A percentile compares a stretch with the other conserved stretches of the same genome.
phyloP scores from a whole-genome alignment of 2,329 filamentous ascomycete species.

The Acephala macrosclerotiorum region DNA sequence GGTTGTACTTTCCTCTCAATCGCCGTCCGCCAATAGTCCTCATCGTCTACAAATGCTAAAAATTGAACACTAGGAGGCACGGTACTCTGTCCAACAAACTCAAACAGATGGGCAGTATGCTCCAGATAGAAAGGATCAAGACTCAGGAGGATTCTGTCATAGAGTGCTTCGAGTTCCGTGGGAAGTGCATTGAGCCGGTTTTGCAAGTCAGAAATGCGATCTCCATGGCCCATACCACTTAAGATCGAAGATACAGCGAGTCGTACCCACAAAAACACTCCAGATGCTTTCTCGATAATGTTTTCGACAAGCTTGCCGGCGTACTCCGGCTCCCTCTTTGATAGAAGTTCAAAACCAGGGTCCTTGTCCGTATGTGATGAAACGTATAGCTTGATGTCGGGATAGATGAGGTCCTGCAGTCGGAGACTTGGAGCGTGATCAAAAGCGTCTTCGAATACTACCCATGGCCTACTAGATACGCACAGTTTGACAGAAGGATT shows the following conservation, averaged over 20 bases:
- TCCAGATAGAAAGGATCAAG: conserved; percentile 27
- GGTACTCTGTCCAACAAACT: conserved; percentile 7
- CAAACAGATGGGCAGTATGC: conserved; percentile 24
- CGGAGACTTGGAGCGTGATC: neutral
- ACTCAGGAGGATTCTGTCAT: conserved; percentile 22
- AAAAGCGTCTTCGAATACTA: conserved; percentile 10
- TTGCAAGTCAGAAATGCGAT: conserved; percentile 22
- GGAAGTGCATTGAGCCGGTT: conserved; percentile 14
- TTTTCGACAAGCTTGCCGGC: conserved; percentile 12
- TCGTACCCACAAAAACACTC: conserved; percentile 26
- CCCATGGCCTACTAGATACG: conserved; percentile 11
- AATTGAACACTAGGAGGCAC: conserved; percentile 13
- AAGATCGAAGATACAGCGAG: conserved; percentile 17
- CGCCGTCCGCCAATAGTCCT: conserved; percentile 14
- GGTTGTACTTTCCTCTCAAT: neutral
- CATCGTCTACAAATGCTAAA: conserved; percentile 23
- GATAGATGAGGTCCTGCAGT: conserved; percentile 14
- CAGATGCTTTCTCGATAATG: conserved; percentile 14
- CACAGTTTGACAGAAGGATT: neutral
- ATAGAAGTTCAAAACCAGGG: neutral
- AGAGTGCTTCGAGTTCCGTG: conserved; percentile 18
- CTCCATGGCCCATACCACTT: conserved; percentile 13
- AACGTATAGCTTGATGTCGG: conserved; percentile 20
- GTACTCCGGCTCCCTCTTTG: neutral
- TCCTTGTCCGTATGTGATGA: conserved; percentile 8